phyloP scores from a whole-genome alignment of 805 yeast genomes.

The Kuraishia piskuri region DNA sequence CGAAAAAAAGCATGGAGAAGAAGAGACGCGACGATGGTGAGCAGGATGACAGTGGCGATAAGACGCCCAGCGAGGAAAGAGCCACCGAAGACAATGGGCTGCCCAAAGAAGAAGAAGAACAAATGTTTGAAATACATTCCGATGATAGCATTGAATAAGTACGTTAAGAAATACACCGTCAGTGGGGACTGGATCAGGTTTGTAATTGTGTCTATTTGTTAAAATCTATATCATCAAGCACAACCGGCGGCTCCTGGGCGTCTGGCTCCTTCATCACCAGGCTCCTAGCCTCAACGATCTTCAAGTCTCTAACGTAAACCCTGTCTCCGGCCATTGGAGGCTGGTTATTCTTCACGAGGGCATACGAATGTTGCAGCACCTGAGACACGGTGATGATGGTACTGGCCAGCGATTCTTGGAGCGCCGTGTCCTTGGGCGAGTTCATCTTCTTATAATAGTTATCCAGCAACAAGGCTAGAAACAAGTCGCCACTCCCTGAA shows the following conservation, averaged over 20 bases:
- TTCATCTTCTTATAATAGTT: conserved; percentile 25
- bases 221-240: not conserved
- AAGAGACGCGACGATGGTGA: not conserved
- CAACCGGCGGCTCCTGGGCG: not conserved
- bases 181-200: no score
- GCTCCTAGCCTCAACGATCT: conserved; percentile 32
- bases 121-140: not conserved
- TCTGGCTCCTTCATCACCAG: conserved; percentile 10
- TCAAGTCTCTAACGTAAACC: conserved; percentile 32
- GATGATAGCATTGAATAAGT: not conserved
- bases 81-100: not conserved
- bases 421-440: not conserved
- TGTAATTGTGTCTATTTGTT: no score
- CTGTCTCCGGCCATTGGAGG: not conserved
- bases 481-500: conserved; percentile 71
- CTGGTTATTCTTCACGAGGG: conserved; percentile 9
- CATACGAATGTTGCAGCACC: conserved; percentile 32
- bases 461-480: conserved; percentile 53
- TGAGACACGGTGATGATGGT: conserved; percentile 30
- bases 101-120: not conserved
- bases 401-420: not conserved
- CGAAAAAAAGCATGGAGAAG: conserved; percentile 12
- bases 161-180: no score
- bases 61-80: no score
- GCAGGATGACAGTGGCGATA: no score